Conservation (phyloP, 108 stramenopile species). For the Thalassiosira profunda region DNA sequence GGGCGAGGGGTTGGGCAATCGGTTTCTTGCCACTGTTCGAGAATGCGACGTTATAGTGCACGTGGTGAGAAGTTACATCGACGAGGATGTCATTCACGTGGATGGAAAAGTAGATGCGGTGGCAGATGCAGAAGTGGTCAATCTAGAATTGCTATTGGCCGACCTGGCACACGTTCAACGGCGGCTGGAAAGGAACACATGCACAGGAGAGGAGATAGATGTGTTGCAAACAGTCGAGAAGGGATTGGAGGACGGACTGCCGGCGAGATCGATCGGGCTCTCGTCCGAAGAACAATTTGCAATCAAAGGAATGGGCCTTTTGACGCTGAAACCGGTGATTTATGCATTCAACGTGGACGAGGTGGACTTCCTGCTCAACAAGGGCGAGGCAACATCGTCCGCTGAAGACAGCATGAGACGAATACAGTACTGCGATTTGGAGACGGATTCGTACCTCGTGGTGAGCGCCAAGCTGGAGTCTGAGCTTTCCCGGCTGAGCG, state of each 20-base stretch:
- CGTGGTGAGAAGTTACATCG: constrained; percentile 83
- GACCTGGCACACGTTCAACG: constrained; percentile 91
- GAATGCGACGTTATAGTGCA: constrained; percentile 90
- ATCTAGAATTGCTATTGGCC: constrained; percentile 88
- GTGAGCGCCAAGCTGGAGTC: constrained; percentile 90
- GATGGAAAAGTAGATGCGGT: constrained; percentile 91
- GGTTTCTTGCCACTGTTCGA: constrained; percentile 88
- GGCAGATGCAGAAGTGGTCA: constrained; percentile 89
- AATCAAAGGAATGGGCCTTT: constrained; percentile 75
- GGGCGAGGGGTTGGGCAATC: constrained; percentile 96
- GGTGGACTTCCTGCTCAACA: constrained; percentile 53
- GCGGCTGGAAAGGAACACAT: constrained; percentile 67
- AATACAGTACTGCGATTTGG: constrained; percentile 48
- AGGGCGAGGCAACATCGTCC: constrained; percentile 39
- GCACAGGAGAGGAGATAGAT: constrained; percentile 59
- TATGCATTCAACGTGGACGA: constrained; percentile 96
- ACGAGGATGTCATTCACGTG: constrained; percentile 86
- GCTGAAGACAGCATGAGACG: constrained; percentile 59
- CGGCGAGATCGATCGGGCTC: constrained; percentile 68
- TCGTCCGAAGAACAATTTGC: constrained; percentile 36
- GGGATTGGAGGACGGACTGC: constrained; percentile 62
- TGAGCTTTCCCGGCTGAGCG: constrained; percentile 50
- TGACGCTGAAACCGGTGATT: constrained; percentile 88
- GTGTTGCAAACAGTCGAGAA: constrained; percentile 63
- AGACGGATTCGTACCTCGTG: constrained; percentile 52